Conservation (phyloP, 352 stramenopile species). For the Phytopythium kandeliae region DNA sequence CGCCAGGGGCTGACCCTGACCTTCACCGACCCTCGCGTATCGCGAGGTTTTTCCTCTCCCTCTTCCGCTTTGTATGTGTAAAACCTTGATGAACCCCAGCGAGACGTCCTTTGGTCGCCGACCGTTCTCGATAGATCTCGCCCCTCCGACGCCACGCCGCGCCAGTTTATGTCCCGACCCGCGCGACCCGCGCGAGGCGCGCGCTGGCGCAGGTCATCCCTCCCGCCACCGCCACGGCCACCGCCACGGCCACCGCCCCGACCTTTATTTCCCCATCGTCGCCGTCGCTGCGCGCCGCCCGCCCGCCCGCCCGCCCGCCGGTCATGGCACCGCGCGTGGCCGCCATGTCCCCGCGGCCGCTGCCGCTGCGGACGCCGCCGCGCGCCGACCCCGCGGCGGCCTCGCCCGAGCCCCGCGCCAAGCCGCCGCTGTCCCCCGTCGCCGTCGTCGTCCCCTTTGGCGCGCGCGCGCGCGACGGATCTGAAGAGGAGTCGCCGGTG, state of each 20-base stretch:
- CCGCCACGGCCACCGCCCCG: too few relatives aligned
- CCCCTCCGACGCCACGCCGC: not conserved
- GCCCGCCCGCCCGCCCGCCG: too few relatives aligned
- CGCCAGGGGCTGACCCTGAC: too few relatives aligned
- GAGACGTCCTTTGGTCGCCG: too few relatives aligned
- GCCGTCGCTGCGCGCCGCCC: not conserved
- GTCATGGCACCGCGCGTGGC: slow-evolving; percentile 41
- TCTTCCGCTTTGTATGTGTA: not conserved
- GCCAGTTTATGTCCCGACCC: too few relatives aligned
- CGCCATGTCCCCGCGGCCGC: slow-evolving; percentile 6
- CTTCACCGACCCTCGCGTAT: not conserved
- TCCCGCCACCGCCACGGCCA: too few relatives aligned
- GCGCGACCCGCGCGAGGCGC: not conserved
- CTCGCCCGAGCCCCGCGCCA: not conserved
- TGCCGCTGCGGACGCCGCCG: slow-evolving; percentile 4
- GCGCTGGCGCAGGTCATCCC: not conserved
- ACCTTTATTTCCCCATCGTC: not conserved
- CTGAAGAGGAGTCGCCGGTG: too few relatives aligned
- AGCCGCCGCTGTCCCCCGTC: not conserved
- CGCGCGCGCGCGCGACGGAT: not conserved
- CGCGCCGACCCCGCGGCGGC: not conserved
- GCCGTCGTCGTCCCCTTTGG: slow-evolving; percentile 1
- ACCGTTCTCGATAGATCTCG: slow-evolving; percentile 2
- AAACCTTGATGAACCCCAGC: too few relatives aligned
- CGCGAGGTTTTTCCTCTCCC: not conserved